phyloP scores from a whole-genome alignment of 352 stramenopile genomes.

The Pythium phragmitis region DNA sequence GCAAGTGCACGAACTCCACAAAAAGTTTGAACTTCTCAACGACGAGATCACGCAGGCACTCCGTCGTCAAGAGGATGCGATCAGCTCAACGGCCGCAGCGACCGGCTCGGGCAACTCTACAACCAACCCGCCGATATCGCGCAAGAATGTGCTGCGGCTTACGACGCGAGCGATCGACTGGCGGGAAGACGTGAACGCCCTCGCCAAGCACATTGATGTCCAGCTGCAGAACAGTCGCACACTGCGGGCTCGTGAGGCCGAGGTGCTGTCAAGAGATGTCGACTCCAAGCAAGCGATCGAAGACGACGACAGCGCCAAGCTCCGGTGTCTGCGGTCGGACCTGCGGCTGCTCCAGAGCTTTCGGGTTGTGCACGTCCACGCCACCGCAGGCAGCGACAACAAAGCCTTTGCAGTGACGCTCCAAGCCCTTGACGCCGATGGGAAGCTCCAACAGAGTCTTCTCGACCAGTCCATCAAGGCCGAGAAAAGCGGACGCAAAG shows the following conservation, averaged over 20 bases:
- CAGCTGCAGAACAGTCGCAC: slow-evolving; percentile 72
- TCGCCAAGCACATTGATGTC: slow-evolving; percentile 72
- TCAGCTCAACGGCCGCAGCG: slow-evolving; percentile 25
- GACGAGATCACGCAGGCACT: slow-evolving; percentile 63
- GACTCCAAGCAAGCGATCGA: slow-evolving; percentile 35
- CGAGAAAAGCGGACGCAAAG: slow-evolving; percentile 56
- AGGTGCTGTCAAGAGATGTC: slow-evolving; percentile 37
- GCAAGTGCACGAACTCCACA: slow-evolving; percentile 65
- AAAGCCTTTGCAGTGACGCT: slow-evolving; percentile 18
- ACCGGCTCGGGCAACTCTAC: slow-evolving; percentile 12
- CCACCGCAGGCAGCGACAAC: slow-evolving; percentile 26
- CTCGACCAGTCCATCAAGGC: slow-evolving; percentile 59
- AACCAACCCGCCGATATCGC: slow-evolving; percentile 15
- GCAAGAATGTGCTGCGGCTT: slow-evolving; percentile 49
- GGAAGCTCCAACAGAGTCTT: slow-evolving; percentile 46
- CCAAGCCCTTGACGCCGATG: slow-evolving; percentile 11
- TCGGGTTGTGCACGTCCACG: slow-evolving; percentile 41
- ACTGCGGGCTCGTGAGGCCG: slow-evolving; percentile 52
- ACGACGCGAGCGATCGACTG: slow-evolving; percentile 60
- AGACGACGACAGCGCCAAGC: slow-evolving; percentile 44
- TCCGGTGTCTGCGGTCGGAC: slow-evolving; percentile 36
- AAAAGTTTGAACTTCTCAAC: slow-evolving; percentile 73
- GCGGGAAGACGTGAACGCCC: slow-evolving; percentile 64
- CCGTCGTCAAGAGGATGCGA: slow-evolving; percentile 49
- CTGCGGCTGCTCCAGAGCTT: slow-evolving; percentile 66